These are phyloP conservation scores for Stellera chamaejasme DNA, from an alignment of 345 rosid species.

Conservation along the genomic window DNA sequence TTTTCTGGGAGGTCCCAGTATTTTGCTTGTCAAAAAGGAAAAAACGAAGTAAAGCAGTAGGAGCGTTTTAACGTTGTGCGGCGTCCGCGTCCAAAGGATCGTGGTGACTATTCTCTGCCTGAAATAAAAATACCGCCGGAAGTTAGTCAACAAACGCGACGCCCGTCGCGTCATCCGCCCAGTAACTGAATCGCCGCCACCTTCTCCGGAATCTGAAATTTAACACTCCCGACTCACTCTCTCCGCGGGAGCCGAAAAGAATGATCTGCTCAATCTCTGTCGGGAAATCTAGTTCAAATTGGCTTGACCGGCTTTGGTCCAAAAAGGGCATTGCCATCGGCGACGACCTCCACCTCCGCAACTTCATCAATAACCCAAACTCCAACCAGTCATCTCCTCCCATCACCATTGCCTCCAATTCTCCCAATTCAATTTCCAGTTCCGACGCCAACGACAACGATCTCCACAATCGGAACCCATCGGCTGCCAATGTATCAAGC, in stretches of 20 bases:
- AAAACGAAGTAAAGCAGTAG: neutral
- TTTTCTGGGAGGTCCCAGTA: too few species aligned
- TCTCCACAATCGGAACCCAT: constrained; percentile 12
- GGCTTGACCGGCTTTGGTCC: constrained; percentile 88
- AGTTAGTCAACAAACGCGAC: too few species aligned
- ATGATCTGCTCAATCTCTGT: constrained; percentile 63
- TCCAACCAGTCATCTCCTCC: constrained; percentile 16
- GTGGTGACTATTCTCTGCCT: neutral
- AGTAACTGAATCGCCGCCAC: too few species aligned
- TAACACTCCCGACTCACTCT: too few species aligned
- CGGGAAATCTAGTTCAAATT: constrained; percentile 53
- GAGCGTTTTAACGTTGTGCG: neutral
- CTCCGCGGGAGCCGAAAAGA: constrained; percentile 3
- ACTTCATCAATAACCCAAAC: constrained; percentile 37
- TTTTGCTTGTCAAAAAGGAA: neutral
- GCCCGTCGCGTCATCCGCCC: too few species aligned
- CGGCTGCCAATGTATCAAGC: constrained; percentile 10
- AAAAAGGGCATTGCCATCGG: constrained; percentile 61
- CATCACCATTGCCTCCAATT: constrained; percentile 21
- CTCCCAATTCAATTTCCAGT: constrained; percentile 32
- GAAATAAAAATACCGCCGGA: too few species aligned
- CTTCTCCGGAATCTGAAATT: too few species aligned
- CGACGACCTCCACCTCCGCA: constrained; percentile 54
- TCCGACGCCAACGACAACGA: constrained; percentile 24
- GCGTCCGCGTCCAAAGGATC: too few species aligned